These are phyloP conservation scores for Fusarium foetens DNA, from an alignment of 2,329 filamentous ascomycete species.

Conservation along the genomic window DNA sequence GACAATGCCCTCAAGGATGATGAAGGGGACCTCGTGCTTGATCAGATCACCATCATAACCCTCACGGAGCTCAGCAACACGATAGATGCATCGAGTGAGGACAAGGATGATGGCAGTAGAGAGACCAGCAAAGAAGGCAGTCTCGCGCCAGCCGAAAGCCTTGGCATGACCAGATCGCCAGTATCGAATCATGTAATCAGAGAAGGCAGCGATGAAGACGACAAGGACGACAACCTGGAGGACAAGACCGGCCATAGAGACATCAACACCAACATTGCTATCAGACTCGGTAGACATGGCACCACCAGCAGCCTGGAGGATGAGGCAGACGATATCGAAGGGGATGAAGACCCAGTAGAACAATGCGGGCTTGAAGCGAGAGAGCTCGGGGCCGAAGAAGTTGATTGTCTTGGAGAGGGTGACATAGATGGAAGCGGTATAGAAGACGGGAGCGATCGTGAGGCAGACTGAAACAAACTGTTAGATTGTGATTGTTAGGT, in stretches of 20 bases:
- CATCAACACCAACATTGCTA: constrained; percentile 52
- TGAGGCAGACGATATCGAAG: constrained; percentile 66
- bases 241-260: constrained; percentile 63
- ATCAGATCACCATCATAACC: constrained; percentile 69
- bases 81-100: constrained; percentile 70
- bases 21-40: constrained; percentile 61
- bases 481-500: background rate
- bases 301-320: constrained; percentile 67
- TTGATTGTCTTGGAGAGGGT: constrained; percentile 61
- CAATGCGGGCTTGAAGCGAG: constrained; percentile 55
- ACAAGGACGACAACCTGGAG: constrained; percentile 68
- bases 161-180: constrained; percentile 42
- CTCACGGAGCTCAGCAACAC: constrained; percentile 72
- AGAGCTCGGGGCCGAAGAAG: constrained; percentile 52
- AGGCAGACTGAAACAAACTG: constrained; percentile 58
- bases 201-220: constrained; percentile 60
- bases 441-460: constrained; percentile 59
- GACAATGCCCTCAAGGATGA: constrained; percentile 61
- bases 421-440: constrained; percentile 73
- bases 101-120: constrained; percentile 66
- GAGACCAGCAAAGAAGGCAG: constrained; percentile 64
- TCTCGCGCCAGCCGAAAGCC: constrained; percentile 46
- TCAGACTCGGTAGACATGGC: constrained; percentile 56
- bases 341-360: constrained; percentile 64
- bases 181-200: constrained; percentile 62